Evolutionary conservation across 2,329 filamentous ascomycete species (phyloP), one percentile per base, ranked within the genome.

Genomic region (Aspergillus felis): DNA sequence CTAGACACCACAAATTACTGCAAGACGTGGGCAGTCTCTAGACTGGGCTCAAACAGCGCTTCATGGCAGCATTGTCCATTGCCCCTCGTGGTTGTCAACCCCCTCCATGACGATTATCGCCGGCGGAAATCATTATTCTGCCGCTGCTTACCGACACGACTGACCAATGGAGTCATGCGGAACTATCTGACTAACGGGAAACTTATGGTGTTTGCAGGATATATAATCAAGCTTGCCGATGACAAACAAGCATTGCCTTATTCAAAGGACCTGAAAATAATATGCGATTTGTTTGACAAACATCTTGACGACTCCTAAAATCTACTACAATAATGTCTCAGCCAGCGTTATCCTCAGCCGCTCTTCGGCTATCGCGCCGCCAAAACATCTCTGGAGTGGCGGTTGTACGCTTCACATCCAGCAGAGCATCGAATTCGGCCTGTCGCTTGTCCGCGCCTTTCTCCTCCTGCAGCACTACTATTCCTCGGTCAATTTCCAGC

Each of bases 111-210:
- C 51, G 56, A 53, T 57, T 20, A 58, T 59, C 54, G 22, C 4
- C 3, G 27, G 38, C 49, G 57, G 51, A 10, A 51, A 27, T 54
- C 20, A 64, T 71, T 72, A 64, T 71, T 72, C 64, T 72, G 70
- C 68, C 67, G 32, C 22, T 3, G 1, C 4, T n/a, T 44, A 32
- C 70, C 68, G 70, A 56, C 54, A 3, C 6, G 3, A 52, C 48
- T 58, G 59, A 60, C 71, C 71, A 73, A 73, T 73, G 55, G 55
- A 54, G 61, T 66, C 60, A 61, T 61, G 52, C 46, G 52, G 59
- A 66, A 59, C 60, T 32, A 51, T 64, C 59, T 69, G 67, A 71
- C 67, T 70, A 71, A 71, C 61, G 47, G 32, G 50, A 48, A 41
- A 57, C 38, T 57, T 60, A 61, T 59, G 55, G 59, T 56, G 60